Conservation (phyloP, 2,329 filamentous ascomycete genomes). For the Colletotrichum tropicicola region DNA sequence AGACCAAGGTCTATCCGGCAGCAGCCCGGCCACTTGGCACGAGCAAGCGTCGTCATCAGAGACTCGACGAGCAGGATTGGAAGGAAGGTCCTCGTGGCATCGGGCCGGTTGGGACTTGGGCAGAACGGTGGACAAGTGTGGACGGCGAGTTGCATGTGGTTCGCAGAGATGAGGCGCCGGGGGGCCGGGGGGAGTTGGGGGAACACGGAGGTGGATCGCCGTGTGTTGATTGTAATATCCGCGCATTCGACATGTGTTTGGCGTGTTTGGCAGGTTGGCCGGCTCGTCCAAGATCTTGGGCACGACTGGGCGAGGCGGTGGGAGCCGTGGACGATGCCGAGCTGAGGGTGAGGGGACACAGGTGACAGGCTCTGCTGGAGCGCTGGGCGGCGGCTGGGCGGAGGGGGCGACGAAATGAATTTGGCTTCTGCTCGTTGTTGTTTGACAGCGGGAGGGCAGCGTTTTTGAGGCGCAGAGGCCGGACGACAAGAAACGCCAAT, state of each 20-base stretch:
- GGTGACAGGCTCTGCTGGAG: background rate
- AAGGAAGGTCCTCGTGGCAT: background rate
- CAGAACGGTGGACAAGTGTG: background rate
- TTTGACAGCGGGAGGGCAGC: constrained; percentile 10
- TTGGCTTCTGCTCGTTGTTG: background rate
- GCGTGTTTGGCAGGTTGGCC: background rate
- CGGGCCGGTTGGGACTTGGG: background rate
- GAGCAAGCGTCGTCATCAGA: background rate
- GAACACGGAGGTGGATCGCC: background rate
- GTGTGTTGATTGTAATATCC: constrained; percentile 17
- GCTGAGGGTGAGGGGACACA: background rate
- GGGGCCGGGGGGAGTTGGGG: background rate
- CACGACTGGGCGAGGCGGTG: constrained; percentile 12
- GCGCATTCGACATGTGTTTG: background rate
- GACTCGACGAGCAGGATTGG: background rate
- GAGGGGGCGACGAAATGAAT: background rate
- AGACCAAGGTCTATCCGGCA: no score
- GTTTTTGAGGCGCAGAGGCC: constrained; percentile 14
- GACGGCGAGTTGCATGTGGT: constrained; percentile 7
- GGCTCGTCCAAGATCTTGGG: constrained; percentile 4
- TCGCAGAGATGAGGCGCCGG: constrained; percentile 8
- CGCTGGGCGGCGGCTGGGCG: constrained; percentile 21
- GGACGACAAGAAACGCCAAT: constrained; percentile 26
- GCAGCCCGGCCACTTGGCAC: no score
- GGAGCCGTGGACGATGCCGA: background rate